Evolutionary conservation across 768 basidiomycete genomes (phyloP).

Genomic region (Rossbeevera mucosa): DNA sequence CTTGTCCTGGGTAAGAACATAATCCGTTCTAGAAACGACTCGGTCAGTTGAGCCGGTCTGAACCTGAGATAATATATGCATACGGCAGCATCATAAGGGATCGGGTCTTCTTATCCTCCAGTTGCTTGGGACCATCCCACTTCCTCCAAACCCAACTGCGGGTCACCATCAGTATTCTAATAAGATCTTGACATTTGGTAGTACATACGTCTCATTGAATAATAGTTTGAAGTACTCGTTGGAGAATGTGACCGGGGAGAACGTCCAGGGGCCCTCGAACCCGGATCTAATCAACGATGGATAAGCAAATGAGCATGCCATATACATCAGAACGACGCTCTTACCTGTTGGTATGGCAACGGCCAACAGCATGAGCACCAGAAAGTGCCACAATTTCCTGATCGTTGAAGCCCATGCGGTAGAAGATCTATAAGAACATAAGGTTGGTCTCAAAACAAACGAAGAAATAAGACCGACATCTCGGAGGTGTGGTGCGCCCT

Average conservation of each 20-base stretch:
- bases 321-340: slow-evolving; percentile 7
- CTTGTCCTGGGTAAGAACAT: slow-evolving; percentile 86
- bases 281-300: slow-evolving; percentile 48
- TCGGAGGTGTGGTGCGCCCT: slow-evolving; percentile 82
- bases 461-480: slow-evolving; percentile 42
- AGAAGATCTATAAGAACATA: slow-evolving; percentile 47
- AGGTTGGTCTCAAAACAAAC: neutral
- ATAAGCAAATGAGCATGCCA: neutral
- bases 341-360: slow-evolving; percentile 82
- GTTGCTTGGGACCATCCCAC: slow-evolving; percentile 92
- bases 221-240: slow-evolving; percentile 87
- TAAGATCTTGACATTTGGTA: neutral
- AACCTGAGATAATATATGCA: slow-evolving; percentile 28
- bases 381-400: slow-evolving; percentile 95
- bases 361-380: slow-evolving; percentile 93
- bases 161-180: neutral
- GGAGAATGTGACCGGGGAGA: slow-evolving; percentile 83
- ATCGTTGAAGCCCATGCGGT: slow-evolving; percentile 89
- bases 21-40: slow-evolving; percentile 60
- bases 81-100: slow-evolving; percentile 95
- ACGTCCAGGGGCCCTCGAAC: slow-evolving; percentile 92
- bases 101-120: slow-evolving; percentile 86
- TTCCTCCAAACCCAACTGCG: slow-evolving; percentile 86
- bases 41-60: neutral
- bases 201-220: slow-evolving; percentile 70